Evolutionary conservation across 495 filamentous ascomycete genomes (phyloP), one percentile per base, ranked within the genome.

Genomic region (Penicillium silybi): DNA sequence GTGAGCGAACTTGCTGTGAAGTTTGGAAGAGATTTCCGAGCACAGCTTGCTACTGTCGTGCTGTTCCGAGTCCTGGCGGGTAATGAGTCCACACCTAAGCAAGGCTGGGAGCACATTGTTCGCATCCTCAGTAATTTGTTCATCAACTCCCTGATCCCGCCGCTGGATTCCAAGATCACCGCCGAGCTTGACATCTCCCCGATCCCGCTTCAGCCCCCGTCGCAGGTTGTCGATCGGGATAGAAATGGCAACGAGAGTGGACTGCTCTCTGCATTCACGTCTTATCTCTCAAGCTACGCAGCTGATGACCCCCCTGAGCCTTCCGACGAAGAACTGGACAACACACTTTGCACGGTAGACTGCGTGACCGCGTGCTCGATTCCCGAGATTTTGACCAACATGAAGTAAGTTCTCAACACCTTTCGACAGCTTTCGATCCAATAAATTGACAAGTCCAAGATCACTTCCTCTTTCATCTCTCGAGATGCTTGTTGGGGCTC

Each of bases 1-100:
- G 93, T 99, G 59, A 97, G 93, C 65, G 92, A 99, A 75, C 79
- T 96, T 48, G 93, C 93, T 46, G 93, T 99, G 56, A 92, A 92
- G 63, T 96, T 99, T 71, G 93, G 93, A 20, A 79, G 92, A 50
- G 92, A 99, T 62, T 90, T 92, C 66, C 86, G 90, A 62, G 92
- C 92, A 27, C 92, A 97, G 66, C 70, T 97, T 48, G 95, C 95
- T 20, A 95, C 90, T 37, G 84, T 97, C 45, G 90, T 97, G 27
- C 72, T 99, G 40, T 99, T 97, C 77, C 81, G 89, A 35, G 87
- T 99, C 37, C 80, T 97, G 38, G 82, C 81, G 44, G 87, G 87
- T 20, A 95, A 90, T 56, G 92, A 97, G 70, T 70, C 76, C 46
- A 77, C 87, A 5, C 83, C 96, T 38, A 75, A 75, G 29, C 75